Conservation (phyloP, 2,329 filamentous ascomycete genomes). For the Cladosporium phlei region DNA sequence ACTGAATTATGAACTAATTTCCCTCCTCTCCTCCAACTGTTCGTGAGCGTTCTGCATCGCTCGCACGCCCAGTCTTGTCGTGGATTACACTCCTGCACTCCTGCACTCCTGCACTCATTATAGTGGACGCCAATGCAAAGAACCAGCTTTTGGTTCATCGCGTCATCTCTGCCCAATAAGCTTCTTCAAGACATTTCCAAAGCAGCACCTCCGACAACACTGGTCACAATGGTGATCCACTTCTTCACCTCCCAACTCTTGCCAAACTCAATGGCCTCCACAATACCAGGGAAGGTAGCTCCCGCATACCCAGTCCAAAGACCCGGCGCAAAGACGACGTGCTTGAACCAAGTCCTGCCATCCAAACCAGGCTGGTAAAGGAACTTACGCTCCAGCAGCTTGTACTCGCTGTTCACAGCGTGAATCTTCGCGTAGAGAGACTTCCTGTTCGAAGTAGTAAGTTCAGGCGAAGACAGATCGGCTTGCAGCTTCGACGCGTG, state of each 20-base stretch:
- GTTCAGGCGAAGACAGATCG: constrained; percentile 41
- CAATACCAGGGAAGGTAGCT: constrained; percentile 60
- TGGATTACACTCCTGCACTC: too few species aligned
- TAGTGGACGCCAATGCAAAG: background rate
- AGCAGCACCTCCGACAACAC: constrained; percentile 33
- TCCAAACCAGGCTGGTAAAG: constrained; percentile 72
- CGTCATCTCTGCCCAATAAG: too few species aligned
- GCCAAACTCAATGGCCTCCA: constrained; percentile 54
- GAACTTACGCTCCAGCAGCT: constrained; percentile 76
- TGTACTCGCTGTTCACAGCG: constrained; percentile 73
- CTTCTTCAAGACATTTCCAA: background rate
- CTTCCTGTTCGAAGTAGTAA: constrained; percentile 48
- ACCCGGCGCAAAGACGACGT: constrained; percentile 87
- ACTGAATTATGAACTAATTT: too few species aligned
- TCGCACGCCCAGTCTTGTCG: too few species aligned
- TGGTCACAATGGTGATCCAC: constrained; percentile 41
- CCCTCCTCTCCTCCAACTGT: too few species aligned
- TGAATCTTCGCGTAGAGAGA: constrained; percentile 43
- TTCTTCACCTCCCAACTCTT: constrained; percentile 37
- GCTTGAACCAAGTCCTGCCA: constrained; percentile 82
- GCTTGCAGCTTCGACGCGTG: constrained; percentile 14
- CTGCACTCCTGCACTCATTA: too few species aligned
- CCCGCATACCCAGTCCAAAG: constrained; percentile 89
- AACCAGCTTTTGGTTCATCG: background rate
- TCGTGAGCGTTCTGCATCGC: too few species aligned